A percentile compares a stretch with the other conserved stretches of the same genome.
Evolutionary conservation across 352 stramenopile genomes (phyloP).

Genomic region (Pythium apleroticum): DNA sequence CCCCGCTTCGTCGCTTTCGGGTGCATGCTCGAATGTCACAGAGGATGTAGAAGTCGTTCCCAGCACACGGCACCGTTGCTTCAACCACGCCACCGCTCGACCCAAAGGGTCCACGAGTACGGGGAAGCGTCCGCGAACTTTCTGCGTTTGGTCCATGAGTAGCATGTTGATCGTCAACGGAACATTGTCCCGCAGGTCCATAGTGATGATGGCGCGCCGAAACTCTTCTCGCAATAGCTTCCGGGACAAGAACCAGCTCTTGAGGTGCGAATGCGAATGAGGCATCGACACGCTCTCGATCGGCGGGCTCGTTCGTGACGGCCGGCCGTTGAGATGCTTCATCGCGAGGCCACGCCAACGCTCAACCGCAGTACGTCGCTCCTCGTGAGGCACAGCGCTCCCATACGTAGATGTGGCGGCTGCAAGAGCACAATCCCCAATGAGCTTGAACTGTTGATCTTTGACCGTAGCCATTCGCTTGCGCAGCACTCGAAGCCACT

Average conservation of each 20-base stretch:
- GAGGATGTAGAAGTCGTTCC: not conserved
- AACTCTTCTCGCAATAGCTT: constrained; percentile 31
- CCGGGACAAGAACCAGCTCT: constrained; percentile 37
- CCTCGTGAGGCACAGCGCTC: constrained; percentile 23
- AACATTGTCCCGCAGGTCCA: constrained; percentile 17
- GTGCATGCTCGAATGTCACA: not conserved
- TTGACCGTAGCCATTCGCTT: constrained; percentile 27
- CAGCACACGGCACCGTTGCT: constrained; percentile 15
- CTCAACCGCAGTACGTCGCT: constrained; percentile 26
- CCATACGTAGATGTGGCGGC: constrained; percentile 37
- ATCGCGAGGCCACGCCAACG: constrained; percentile 29
- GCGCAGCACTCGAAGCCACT: constrained; percentile 35
- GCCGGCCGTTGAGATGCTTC: constrained; percentile 14
- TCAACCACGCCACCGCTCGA: constrained; percentile 39
- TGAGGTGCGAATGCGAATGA: constrained; percentile 12
- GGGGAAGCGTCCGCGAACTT: constrained; percentile 46
- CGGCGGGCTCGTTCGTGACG: constrained; percentile 6
- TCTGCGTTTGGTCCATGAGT: constrained; percentile 46
- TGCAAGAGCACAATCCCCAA: constrained; percentile 39
- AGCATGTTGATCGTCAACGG: constrained; percentile 47
- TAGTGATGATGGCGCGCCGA: constrained; percentile 33
- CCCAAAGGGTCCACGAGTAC: constrained; percentile 56
- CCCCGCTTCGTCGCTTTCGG: not conserved
- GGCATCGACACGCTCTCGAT: constrained; percentile 23
- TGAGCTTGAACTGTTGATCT: constrained; percentile 29